A percentile compares a stretch with the other conserved stretches of the same genome.
These are phyloP conservation scores for Microascus cirrosus DNA, from an alignment of 2,329 filamentous ascomycete genomes.

Conservation along the genomic window DNA sequence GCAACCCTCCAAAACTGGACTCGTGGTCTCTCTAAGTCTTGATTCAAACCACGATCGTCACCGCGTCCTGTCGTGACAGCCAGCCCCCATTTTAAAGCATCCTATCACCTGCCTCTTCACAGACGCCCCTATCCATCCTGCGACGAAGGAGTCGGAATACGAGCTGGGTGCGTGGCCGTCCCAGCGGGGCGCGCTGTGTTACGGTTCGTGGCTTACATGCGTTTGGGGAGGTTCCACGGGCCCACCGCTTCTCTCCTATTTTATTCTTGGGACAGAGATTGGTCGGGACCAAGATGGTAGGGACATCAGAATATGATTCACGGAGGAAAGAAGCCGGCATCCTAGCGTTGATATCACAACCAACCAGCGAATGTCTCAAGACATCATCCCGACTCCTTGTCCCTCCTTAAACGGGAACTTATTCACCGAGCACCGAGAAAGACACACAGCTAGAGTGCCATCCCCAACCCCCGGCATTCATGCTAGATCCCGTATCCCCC, in stretches of 20 bases:
- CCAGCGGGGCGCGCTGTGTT: not conserved
- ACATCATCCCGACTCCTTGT: no score
- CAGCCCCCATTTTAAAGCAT: not conserved
- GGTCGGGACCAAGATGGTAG: not conserved
- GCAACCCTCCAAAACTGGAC: not conserved
- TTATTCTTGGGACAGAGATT: not conserved
- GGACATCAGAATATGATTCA: not conserved
- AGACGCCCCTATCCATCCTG: not conserved
- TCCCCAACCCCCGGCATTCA: no score
- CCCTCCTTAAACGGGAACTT: no score
- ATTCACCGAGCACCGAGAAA: no score
- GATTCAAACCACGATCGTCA: not conserved
- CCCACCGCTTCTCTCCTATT: not conserved
- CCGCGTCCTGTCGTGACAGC: not conserved
- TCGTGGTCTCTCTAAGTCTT: not conserved
- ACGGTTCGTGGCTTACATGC: not conserved
- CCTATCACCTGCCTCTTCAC: not conserved
- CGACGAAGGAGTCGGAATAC: not conserved
- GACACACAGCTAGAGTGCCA: no score
- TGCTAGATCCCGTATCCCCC: no score
- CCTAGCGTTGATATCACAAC: no score
- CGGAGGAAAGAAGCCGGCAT: not conserved
- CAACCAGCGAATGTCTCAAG: no score
- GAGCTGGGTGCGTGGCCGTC: not conserved
- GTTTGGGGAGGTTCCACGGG: not conserved